Evolutionary conservation across 495 filamentous ascomycete species (phyloP), one percentile per base, ranked within the genome.

Genomic region (Aspergillus bertholletiae): DNA sequence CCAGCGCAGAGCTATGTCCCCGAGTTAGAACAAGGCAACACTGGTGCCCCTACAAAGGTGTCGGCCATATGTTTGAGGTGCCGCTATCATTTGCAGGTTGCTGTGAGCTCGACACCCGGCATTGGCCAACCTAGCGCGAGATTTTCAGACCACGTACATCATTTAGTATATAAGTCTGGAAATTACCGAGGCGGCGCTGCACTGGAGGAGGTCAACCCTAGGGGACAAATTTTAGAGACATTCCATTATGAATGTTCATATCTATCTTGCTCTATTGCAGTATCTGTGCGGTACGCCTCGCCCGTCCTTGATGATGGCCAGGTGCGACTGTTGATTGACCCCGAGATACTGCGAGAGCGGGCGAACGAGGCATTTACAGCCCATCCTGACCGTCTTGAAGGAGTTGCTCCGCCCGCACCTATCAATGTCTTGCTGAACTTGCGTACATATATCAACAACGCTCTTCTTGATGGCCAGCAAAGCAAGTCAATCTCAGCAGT

Each of bases 231-330:
- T 13, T 66, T 60, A 1, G 75, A 78, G 57, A 66, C 68, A 15
- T 77, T 72, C 46, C 54, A 64, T 27, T 92, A 85, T 62, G 69
- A 72, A 54, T 95, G 90, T 67, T 84, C 84, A 0, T 70, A 78
- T 17, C 57, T 70, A 15, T 63, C 69, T 22, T 91, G 88, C 57
- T 63, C 77, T 1, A 77, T 79, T 20, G 70, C 69, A 43, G 67
- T 88, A n/a, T 70, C 70, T 2, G 72, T 92, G 43, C 73, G 76
- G 15, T 68, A 86, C 12, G 67, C 76, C 41, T 75, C 76, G 6
- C 83, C 83, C 1, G 72, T 84, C 0, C 61, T 91, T 23, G 64
- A 51, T 4, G 57, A 69, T 1, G 63, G 77, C 21, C 77, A 78
- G 66, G 63, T 88, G 0, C 54, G 68, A 1, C 65, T 84, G 15